Evolutionary conservation across 2,329 filamentous ascomycete species (phyloP), one percentile per base, ranked within the genome.

Genomic region (Cadophora malorum): DNA sequence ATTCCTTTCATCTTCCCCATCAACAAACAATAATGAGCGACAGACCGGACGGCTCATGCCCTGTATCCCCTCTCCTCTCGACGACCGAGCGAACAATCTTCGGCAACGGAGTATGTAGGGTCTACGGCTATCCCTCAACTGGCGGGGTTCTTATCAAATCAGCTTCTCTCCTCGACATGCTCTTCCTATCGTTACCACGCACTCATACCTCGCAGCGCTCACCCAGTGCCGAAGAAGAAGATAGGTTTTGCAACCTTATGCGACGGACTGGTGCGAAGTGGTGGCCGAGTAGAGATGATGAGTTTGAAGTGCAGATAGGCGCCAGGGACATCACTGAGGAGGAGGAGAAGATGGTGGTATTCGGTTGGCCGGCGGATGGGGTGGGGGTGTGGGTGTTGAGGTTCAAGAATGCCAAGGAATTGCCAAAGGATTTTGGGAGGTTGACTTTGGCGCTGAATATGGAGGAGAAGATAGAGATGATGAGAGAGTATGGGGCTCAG

Each of bases 341-440:
- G 23, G 56, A 60, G 23, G 56, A 41, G 38, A 60, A 60, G 35
- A 28, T 60, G 31, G 3, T 60, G 31, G 56, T 60, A 45, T 60
- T 60, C 21, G 56, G 56, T 60, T 60, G 56, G 56, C 56, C 56
- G 33, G 23, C 56, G 56, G 56, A 60, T 60, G 56, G 56, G 23
- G 56, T 41, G 31, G 56, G 56, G 19, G 56, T 60, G 35, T 60
- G 56, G 56, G 31, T 60, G 56, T 60, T 60, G 35, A 60, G 56
- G 33, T 60, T 60, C 38, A 45, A 45, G 56, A 60, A 28, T 45
- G 56, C 31, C 12, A 38, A 28, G 56, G 33, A 41, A 60, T 41
- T 60, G 56, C 56, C 56, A 60, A 41, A 28, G 38, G 56, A 60
- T 60, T 60, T 60, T 60, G 56, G 56, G n/a, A 60, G 56, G 38